phyloP scores from a whole-genome alignment of 768 basidiomycete species.

The Albatrellus ellisii region DNA sequence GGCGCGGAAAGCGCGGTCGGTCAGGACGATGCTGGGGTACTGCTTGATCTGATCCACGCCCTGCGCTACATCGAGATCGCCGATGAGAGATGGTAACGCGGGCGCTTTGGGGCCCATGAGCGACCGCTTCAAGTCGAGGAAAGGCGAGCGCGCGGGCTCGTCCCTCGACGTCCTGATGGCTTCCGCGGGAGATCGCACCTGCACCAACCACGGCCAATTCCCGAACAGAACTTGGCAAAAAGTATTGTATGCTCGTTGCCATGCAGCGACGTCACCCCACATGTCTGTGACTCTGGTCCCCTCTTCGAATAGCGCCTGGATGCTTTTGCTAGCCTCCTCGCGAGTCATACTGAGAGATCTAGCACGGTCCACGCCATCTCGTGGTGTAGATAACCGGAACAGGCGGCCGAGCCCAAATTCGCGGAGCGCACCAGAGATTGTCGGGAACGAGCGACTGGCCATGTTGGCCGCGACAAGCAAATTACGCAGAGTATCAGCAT shows the following conservation, averaged over 20 bases:
- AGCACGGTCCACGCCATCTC: too few relatives aligned
- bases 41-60: conserved; percentile 10
- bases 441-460: conserved; percentile 36
- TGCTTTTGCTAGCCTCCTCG: conserved; percentile 18
- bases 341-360: conserved; percentile 1
- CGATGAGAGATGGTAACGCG: not conserved
- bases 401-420: conserved; percentile 27
- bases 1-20: conserved; percentile 36
- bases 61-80: conserved; percentile 3
- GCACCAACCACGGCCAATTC: conserved; percentile 33
- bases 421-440: conserved; percentile 36
- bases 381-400: conserved; percentile 18
- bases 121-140: conserved; percentile 20
- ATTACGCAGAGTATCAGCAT: conserved; percentile 40
- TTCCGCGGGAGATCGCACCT: conserved; percentile 25
- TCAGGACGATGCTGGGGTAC: conserved; percentile 32
- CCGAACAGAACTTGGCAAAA: conserved; percentile 47
- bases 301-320: conserved; percentile 19
- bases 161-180: conserved; percentile 19
- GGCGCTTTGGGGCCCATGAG: conserved; percentile 7
- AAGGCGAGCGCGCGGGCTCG: conserved; percentile 15
- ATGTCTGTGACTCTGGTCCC: conserved; percentile 16
- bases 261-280: conserved; percentile 24
- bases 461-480: conserved; percentile 48
- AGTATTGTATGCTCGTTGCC: conserved; percentile 33